Percentiles rank a stretch among this genome's conserved stretches.
Evolutionary conservation across 208 protist genomes (phyloP).

Genomic region (Trypanosoma conorhini): DNA sequence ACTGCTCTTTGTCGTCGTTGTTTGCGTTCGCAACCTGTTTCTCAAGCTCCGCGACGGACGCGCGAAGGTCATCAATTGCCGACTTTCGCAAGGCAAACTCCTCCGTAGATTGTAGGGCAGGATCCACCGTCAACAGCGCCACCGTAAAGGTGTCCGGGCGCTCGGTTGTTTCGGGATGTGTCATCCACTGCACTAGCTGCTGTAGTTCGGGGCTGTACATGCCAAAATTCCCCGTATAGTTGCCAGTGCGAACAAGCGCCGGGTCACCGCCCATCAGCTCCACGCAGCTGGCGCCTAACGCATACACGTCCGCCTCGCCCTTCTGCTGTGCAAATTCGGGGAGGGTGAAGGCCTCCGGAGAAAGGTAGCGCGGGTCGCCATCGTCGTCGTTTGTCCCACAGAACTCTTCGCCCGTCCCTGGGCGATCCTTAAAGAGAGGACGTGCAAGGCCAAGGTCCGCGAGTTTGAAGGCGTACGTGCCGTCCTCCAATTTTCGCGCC

Average conservation of each 20-base stretch:
- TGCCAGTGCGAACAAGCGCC: constrained; percentile 33
- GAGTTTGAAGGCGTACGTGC: constrained; percentile 70
- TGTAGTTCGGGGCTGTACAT: constrained; percentile 38
- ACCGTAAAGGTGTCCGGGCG: constrained; percentile 50
- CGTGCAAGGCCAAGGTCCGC: constrained; percentile 85
- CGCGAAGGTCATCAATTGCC: constrained; percentile 4
- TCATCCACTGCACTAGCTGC: constrained; percentile 43
- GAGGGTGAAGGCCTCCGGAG: constrained; percentile 53
- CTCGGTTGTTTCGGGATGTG: constrained; percentile 29
- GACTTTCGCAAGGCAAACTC: constrained; percentile 7
- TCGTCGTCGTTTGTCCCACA: constrained; percentile 81
- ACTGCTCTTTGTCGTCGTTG: neutral
- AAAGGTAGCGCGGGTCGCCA: constrained; percentile 82
- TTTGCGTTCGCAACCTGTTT: neutral
- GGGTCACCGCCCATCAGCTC: constrained; percentile 61
- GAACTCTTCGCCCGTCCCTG: constrained; percentile 52
- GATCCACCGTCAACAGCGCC: constrained; percentile 28
- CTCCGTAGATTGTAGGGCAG: constrained; percentile 5
- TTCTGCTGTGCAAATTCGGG: constrained; percentile 27
- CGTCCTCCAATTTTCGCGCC: constrained; percentile 29
- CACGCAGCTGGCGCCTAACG: constrained; percentile 84
- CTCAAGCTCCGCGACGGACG: constrained; percentile 11
- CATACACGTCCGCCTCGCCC: constrained; percentile 82
- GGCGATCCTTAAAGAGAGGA: constrained; percentile 28
- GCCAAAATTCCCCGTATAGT: constrained; percentile 17